These are phyloP conservation scores for Oemleria cerasiformis DNA, from an alignment of 306 rosid species.

Conservation along the genomic window DNA sequence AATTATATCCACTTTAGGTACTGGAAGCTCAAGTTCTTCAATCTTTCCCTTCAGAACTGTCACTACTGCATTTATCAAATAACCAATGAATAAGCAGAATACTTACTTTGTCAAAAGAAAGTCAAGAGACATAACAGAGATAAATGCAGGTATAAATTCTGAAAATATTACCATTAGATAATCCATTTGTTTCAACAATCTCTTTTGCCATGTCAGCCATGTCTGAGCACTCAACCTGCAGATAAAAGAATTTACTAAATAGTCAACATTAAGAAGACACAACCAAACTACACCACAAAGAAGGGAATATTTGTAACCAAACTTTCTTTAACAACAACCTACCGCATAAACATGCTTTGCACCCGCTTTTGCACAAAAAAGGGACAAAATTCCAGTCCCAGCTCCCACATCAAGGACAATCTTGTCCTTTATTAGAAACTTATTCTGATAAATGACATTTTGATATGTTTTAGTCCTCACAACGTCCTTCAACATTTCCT, in stretches of 20 bases:
- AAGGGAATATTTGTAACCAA: background rate
- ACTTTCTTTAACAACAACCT: conserved; percentile 16
- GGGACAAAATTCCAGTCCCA: conserved; percentile 95
- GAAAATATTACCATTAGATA: conserved; percentile 57
- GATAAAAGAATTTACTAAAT: conserved; percentile 12
- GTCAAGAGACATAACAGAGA: background rate
- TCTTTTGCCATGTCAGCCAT: conserved; percentile 99
- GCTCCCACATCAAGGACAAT: conserved; percentile 99
- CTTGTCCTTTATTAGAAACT: conserved; percentile 74
- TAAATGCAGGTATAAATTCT: background rate
- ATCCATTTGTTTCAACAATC: conserved; percentile 84
- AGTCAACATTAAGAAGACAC: conserved; percentile 4
- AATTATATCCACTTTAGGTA: conserved; percentile 83
- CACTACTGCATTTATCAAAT: conserved; percentile 50
- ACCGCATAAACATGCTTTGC: conserved; percentile 95
- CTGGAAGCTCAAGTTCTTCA: conserved; percentile 95
- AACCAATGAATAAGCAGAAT: conserved; percentile 21
- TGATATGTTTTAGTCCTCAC: conserved; percentile 95
- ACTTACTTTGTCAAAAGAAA: background rate
- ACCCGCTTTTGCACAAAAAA: conserved; percentile 96
- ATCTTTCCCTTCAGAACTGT: conserved; percentile 95
- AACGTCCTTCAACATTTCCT: conserved; percentile 98
- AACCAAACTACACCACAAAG: background rate
- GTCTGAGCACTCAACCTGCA: conserved; percentile 92
- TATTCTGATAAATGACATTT: conserved; percentile 92